phyloP scores from a whole-genome alignment of 2,329 filamentous ascomycete species.

The Sporothrix brunneoviolacea region DNA sequence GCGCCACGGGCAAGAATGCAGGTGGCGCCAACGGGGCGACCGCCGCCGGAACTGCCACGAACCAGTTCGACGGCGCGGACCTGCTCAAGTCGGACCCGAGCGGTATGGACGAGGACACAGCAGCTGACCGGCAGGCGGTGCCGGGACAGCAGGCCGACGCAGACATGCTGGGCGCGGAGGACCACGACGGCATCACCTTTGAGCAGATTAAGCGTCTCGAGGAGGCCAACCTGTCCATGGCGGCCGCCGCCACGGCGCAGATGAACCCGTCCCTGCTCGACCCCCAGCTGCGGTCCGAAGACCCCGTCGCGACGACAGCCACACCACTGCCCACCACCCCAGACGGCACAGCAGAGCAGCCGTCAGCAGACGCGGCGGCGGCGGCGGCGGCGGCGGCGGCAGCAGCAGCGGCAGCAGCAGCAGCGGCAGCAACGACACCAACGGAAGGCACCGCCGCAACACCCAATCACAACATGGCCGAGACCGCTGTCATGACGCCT shows the following conservation, averaged over 20 bases:
- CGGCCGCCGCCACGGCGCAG: constrained; percentile 50
- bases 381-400: constrained; percentile 9
- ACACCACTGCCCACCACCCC: not conserved
- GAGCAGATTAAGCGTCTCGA: constrained; percentile 47
- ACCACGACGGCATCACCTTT: constrained; percentile 15
- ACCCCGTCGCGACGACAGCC: constrained; percentile 15
- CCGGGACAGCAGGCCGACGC: constrained; percentile 1
- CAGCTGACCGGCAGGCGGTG: not conserved
- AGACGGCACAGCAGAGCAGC: constrained; percentile 1
- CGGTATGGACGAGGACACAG: constrained; percentile 5
- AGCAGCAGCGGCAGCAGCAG: not conserved
- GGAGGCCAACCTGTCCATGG: constrained; percentile 46
- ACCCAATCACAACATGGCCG: not conserved
- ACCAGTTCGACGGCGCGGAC: constrained; percentile 8
- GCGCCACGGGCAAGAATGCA: not conserved
- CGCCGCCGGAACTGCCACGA: not conserved
- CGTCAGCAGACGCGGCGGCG: not conserved
- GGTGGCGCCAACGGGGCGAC: not conserved
- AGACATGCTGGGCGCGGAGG: constrained; percentile 12
- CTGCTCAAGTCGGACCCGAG: constrained; percentile 11
- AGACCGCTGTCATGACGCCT: constrained; percentile 11
- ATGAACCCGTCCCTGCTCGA: constrained; percentile 50
- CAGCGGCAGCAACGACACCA: not conserved
- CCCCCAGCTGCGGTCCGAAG: constrained; percentile 31
- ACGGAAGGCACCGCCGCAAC: not conserved